A percentile compares a stretch with the other conserved stretches of the same genome.
Conservation (phyloP, 352 stramenopile species). For the Achlya hypogyna region DNA sequence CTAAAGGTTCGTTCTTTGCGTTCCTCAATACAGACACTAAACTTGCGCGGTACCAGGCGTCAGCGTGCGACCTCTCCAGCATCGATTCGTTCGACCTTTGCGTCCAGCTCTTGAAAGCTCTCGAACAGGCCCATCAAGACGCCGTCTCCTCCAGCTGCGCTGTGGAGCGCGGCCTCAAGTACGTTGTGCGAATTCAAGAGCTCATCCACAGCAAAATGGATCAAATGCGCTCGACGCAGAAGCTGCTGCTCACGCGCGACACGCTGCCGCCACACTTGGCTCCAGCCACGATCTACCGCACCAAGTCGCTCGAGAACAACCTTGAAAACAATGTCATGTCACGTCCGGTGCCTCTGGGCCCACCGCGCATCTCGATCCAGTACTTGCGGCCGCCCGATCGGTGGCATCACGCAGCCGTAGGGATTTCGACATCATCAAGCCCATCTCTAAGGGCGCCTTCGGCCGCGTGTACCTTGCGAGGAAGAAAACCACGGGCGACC, state of each 20-base stretch:
- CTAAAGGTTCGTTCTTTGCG: slow-evolving; percentile 30
- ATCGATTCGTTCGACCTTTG: slow-evolving; percentile 72
- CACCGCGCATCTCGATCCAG: slow-evolving; percentile 14
- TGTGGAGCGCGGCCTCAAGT: slow-evolving; percentile 47
- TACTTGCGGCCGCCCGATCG: not conserved
- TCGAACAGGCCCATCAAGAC: slow-evolving; percentile 38
- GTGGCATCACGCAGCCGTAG: not conserved
- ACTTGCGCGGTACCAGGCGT: slow-evolving; percentile 27
- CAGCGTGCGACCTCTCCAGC: slow-evolving; percentile 58
- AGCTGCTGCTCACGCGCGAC: slow-evolving; percentile 60
- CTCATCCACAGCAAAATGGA: slow-evolving; percentile 83
- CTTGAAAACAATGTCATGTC: not conserved
- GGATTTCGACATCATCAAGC: slow-evolving; percentile 87
- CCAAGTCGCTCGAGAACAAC: slow-evolving; percentile 66
- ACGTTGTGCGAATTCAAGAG: slow-evolving; percentile 44
- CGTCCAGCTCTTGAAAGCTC: slow-evolving; percentile 63
- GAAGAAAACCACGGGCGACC: slow-evolving; percentile 82
- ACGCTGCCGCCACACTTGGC: not conserved
- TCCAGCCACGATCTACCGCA: slow-evolving; percentile 49
- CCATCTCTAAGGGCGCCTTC: slow-evolving; percentile 85
- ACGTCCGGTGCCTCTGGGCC: not conserved
- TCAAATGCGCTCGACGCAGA: slow-evolving; percentile 76
- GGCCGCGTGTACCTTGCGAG: slow-evolving; percentile 81
- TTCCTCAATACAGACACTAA: not conserved
- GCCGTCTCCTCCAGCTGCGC: slow-evolving; percentile 29